These are phyloP conservation scores for Malus hybrid DNA, from an alignment of 331 rosid species.

Conservation along the genomic window DNA sequence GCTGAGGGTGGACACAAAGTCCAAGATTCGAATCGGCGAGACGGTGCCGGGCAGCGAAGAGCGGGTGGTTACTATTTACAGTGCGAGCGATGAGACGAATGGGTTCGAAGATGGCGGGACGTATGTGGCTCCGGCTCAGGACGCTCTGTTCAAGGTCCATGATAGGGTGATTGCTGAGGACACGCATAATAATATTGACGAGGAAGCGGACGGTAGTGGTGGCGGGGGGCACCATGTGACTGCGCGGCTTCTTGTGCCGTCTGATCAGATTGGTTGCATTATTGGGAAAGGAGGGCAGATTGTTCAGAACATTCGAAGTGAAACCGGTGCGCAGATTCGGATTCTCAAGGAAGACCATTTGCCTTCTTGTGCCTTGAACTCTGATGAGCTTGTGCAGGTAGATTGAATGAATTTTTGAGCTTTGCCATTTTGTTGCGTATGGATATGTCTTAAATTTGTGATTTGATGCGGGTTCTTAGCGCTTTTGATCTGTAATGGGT, in stretches of 20 bases:
- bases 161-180: constrained; percentile 93
- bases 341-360: constrained; percentile 90
- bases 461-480: background rate
- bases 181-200: constrained; percentile 42
- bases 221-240: constrained; percentile 43
- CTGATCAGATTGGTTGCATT: constrained; percentile 95
- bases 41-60: constrained; percentile 79
- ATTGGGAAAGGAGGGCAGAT: constrained; percentile 97
- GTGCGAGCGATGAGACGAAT: constrained; percentile 69
- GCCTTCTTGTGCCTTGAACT: constrained; percentile 71
- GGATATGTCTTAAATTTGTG: background rate
- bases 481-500: background rate
- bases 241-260: constrained; percentile 83
- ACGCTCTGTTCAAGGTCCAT: constrained; percentile 80
- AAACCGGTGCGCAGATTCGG: constrained; percentile 89
- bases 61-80: constrained; percentile 75
- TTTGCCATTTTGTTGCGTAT: background rate
- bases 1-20: constrained; percentile 69
- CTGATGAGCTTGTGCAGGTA: constrained; percentile 98
- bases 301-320: constrained; percentile 75
- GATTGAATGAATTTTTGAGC: background rate
- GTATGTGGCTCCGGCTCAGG: constrained; percentile 76
- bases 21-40: constrained; percentile 92
- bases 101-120: constrained; percentile 48
- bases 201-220: constrained; percentile 45